These are phyloP conservation scores for Przewalskia tangutica DNA, from an alignment of 257 asterid species.

Conservation along the genomic window DNA sequence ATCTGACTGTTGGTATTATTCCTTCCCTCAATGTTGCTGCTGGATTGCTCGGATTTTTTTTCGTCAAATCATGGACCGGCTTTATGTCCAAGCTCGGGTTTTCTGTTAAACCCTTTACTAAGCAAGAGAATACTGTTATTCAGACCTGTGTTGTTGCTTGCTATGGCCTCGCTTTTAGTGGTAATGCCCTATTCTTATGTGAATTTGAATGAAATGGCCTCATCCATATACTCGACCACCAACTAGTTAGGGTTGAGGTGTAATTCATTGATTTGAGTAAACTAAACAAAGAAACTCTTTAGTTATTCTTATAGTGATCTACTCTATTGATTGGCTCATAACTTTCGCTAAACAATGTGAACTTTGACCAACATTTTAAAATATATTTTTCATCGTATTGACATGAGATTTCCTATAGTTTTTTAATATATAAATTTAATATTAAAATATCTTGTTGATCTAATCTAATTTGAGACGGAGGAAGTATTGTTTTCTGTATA, in stretches of 20 bases:
- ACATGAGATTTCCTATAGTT: too few species aligned
- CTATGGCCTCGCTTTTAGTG: slow-evolving; percentile 91
- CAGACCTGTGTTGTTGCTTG: slow-evolving; percentile 98
- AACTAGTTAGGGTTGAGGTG: background rate
- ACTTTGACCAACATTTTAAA: too few species aligned
- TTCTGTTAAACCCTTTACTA: slow-evolving; percentile 52
- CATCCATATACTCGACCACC: background rate
- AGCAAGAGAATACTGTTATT: slow-evolving; percentile 89
- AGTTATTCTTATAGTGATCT: background rate
- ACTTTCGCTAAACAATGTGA: too few species aligned
- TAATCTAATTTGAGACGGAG: too few species aligned
- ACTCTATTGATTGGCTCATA: background rate
- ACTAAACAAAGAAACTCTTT: background rate
- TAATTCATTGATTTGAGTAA: background rate
- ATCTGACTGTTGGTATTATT: slow-evolving; percentile 85
- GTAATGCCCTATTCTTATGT: slow-evolving; percentile 15
- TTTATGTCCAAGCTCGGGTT: slow-evolving; percentile 50
- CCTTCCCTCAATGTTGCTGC: slow-evolving; percentile 95
- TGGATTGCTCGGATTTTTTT: slow-evolving; percentile 88
- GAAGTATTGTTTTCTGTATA: background rate
- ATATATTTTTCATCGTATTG: too few species aligned
- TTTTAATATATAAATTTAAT: too few species aligned
- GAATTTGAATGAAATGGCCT: background rate
- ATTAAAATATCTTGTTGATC: too few species aligned
- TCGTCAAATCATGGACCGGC: slow-evolving; percentile 72